phyloP scores from a whole-genome alignment of 2,329 filamentous ascomycete species.

The Fusarium ramigenum region DNA sequence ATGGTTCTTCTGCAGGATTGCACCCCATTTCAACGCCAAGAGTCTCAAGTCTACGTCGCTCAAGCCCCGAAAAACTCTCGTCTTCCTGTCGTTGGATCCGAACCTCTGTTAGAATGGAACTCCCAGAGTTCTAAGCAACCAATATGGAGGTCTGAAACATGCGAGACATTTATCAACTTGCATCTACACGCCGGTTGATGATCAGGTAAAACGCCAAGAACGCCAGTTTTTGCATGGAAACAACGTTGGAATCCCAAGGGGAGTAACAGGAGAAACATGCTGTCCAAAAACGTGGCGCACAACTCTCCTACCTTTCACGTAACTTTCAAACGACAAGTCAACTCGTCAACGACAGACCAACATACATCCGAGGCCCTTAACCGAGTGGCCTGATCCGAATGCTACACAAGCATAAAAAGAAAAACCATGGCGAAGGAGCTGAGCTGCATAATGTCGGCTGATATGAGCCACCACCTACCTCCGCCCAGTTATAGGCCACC shows the following conservation, averaged over 20 bases:
- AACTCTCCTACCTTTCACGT: conserved; percentile 3
- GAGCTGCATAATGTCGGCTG: neutral
- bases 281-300: neutral
- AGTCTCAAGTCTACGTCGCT: neutral
- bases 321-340: conserved; percentile 38
- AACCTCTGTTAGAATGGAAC: neutral
- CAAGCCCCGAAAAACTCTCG: too few species aligned
- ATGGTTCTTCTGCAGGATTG: neutral
- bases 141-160: conserved; percentile 6
- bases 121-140: neutral
- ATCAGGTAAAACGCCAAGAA: neutral
- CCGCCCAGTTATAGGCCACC: neutral
- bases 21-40: too few species aligned
- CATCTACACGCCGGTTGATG: neutral
- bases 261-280: neutral
- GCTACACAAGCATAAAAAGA: neutral
- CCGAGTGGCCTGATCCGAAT: neutral
- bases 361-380: neutral
- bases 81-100: neutral
- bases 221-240: neutral
- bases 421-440: neutral
- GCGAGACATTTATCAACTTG: conserved; percentile 11
- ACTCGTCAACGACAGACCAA: neutral
- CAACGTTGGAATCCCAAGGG: neutral
- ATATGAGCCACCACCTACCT: too few species aligned